phyloP scores from a whole-genome alignment of 2,329 filamentous ascomycete genomes.

The Penicillium decumbens region DNA sequence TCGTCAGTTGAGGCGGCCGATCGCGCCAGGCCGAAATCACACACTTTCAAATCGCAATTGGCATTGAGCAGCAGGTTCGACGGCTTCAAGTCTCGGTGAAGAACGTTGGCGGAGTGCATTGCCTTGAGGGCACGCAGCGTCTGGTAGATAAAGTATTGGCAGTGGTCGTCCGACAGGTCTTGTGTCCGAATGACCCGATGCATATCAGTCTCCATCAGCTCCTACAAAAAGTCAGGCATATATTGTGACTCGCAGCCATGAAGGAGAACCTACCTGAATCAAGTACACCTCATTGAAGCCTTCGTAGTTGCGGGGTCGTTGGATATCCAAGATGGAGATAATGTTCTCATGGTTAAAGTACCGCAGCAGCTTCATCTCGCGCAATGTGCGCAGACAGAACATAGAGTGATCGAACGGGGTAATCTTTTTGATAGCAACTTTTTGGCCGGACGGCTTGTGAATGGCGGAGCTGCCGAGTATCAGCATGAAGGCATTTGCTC shows the following conservation, averaged over 20 bases:
- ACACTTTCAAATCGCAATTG: slow-evolving; percentile 98
- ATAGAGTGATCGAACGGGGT: slow-evolving; percentile 98
- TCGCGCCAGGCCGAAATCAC: slow-evolving; percentile 92
- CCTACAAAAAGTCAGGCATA: slow-evolving; percentile 40
- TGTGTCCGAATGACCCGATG: slow-evolving; percentile 97
- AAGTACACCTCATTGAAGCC: slow-evolving; percentile 97
- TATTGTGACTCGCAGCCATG: too few relatives aligned
- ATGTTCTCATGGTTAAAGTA: slow-evolving; percentile 99
- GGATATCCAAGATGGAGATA: slow-evolving; percentile 98
- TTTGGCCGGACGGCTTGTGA: slow-evolving; percentile 96
- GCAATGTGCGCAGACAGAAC: slow-evolving; percentile 93
- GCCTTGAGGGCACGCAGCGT: slow-evolving; percentile 95
- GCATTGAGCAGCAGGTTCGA: slow-evolving; percentile 96
- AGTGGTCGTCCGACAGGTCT: slow-evolving; percentile 97
- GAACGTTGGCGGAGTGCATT: slow-evolving; percentile 98
- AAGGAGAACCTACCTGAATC: slow-evolving; percentile 57
- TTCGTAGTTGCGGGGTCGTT: slow-evolving; percentile 94
- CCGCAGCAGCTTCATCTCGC: slow-evolving; percentile 97
- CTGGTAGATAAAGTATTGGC: slow-evolving; percentile 99
- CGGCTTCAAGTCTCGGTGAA: slow-evolving; percentile 95
- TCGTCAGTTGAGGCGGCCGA: slow-evolving; percentile 96
- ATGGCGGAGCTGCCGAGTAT: slow-evolving; percentile 69
- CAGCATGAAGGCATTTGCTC: neutral
- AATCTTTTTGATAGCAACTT: slow-evolving; percentile 99
- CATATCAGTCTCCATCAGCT: slow-evolving; percentile 99